Conservation (phyloP, 129 eudicot species). For the Logfia minima region DNA sequence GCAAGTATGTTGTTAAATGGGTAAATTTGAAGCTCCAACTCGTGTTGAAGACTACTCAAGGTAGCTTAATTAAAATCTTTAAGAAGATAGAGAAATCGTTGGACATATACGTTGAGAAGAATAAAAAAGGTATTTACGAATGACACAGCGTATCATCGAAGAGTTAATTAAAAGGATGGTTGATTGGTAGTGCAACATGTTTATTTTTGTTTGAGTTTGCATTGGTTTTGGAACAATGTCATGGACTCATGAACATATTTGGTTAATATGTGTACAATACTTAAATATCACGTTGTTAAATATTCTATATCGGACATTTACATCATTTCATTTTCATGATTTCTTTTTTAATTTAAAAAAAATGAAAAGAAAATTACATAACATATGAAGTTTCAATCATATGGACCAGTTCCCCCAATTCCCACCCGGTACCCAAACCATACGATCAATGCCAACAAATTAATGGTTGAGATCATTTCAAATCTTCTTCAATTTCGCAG, state of each 20-base stretch:
- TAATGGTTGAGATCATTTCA: constrained; percentile 32
- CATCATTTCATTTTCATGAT: background rate
- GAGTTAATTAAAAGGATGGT: too few species aligned
- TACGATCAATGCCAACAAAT: constrained; percentile 15
- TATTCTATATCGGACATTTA: background rate
- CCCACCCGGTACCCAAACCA: constrained; percentile 17
- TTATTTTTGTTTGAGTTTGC: too few species aligned
- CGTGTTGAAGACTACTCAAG: too few species aligned
- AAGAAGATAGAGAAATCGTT: too few species aligned
- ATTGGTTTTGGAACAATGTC: too few species aligned
- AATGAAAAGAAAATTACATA: background rate
- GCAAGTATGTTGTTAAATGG: background rate
- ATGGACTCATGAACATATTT: background rate
- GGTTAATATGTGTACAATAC: background rate
- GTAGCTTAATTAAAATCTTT: too few species aligned
- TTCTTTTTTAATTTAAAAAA: too few species aligned
- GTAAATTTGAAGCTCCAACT: too few species aligned
- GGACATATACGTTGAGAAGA: too few species aligned
- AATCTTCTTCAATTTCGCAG: constrained; percentile 52
- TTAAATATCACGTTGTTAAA: background rate
- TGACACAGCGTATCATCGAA: too few species aligned
- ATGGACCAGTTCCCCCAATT: constrained; percentile 4
- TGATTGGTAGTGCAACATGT: too few species aligned
- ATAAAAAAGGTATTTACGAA: too few species aligned
- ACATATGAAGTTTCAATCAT: background rate